A percentile compares a stretch with the other conserved stretches of the same genome.
Conservation (phyloP, 805 yeast genomes). For the Lachancea cidri region DNA sequence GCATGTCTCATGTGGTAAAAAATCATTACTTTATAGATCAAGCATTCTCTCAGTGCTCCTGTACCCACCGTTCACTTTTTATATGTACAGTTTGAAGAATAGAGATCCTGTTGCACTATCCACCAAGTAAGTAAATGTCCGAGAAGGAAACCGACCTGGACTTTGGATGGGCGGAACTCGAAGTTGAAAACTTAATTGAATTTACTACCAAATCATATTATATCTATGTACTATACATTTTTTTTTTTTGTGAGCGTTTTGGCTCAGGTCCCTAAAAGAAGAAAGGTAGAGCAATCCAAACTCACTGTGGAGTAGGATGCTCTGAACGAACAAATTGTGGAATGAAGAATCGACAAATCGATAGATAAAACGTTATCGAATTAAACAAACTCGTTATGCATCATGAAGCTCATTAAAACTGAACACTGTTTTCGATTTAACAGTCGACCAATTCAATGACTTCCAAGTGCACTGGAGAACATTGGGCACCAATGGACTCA, state of each 20-base stretch:
- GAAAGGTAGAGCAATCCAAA: background rate
- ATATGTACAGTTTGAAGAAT: constrained; percentile 4
- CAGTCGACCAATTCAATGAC: constrained; percentile 44
- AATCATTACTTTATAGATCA: constrained; percentile 15
- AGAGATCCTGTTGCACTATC: background rate
- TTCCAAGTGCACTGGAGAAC: constrained; percentile 49
- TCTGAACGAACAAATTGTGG: background rate
- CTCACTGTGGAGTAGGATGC: background rate
- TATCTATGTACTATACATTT: background rate
- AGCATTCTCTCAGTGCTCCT: constrained; percentile 16
- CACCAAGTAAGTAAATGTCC: no score
- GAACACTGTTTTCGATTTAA: constrained; percentile 10
- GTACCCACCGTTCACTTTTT: constrained; percentile 16
- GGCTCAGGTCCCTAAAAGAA: background rate
- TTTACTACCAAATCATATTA: background rate
- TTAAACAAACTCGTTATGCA: background rate
- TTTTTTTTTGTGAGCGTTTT: background rate
- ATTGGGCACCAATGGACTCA: constrained; percentile 47
- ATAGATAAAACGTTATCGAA: background rate
- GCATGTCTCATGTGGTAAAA: constrained; percentile 17
- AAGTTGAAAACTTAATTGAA: background rate
- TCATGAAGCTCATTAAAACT: background rate
- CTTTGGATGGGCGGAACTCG: no score
- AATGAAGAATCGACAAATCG: background rate
- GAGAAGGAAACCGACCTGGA: no score